Evolutionary conservation across 2,329 filamentous ascomycete genomes (phyloP), one percentile per base, ranked within the genome.

Genomic region (Penicillium sumatraense): DNA sequence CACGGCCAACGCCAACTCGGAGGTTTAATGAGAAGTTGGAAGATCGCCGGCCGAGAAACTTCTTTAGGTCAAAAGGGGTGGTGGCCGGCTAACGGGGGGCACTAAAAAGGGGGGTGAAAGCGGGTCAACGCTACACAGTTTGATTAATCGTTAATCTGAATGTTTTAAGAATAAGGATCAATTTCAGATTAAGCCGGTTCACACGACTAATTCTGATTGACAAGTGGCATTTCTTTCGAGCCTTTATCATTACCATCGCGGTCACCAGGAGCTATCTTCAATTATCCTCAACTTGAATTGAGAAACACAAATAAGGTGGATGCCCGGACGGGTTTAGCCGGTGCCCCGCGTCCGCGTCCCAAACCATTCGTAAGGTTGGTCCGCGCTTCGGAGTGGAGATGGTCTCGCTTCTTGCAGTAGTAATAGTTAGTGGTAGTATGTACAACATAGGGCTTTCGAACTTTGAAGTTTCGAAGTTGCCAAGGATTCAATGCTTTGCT

Each of bases 1-100:
- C 41, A 57, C 47, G 54, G 57, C 57, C 57, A 60, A 56, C 51
- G 55, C 51, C 52, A 57, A 53, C 52, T 60, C 51, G 56, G 59
- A 58, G 53, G 52, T 63, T 65, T 64, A 64, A 64, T 64, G 60
- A 61, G 54, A 54, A 52, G 46, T 64, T n/a, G 53, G 33, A 47
- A 42, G 62, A 65, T 64, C 63, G 55, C 47, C 63, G 58, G 61
- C 41, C 53, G 56, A 63, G 57, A 63, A 61, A 58, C 62, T 64
- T 57, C 58, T 59, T 64, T 59, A 51, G 60, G 48, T 23, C 44
- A 62, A 65, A 65, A 65, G 60, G 63, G 63, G 62, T 53, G 59
- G 21, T 47, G 51, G 48, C 49, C 50, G 55, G 52, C 57, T 56
- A 60, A 62, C 45, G 52, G 61, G 58, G 54, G 45, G 51, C 16